Conservation (phyloP, 2,329 filamentous ascomycete species). For the Ascochyta viciae-villosae region DNA sequence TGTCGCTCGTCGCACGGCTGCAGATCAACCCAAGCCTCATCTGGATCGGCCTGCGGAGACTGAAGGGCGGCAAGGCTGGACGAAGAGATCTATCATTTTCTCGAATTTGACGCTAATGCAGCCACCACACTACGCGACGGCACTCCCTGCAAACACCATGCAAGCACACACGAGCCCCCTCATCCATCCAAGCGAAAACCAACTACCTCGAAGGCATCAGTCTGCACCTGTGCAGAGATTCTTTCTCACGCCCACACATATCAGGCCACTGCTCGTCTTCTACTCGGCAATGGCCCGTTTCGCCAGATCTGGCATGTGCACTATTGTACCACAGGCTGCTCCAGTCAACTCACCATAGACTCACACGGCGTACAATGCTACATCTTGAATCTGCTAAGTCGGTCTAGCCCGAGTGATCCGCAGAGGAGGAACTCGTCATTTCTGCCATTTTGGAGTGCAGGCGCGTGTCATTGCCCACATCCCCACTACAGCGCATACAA, state of each 20-base stretch:
- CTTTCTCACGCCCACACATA: not conserved
- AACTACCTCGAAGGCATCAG: not conserved
- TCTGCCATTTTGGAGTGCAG: not conserved
- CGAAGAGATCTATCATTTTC: slow-evolving; percentile 12
- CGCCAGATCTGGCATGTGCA: not conserved
- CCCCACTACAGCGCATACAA: slow-evolving; percentile 1
- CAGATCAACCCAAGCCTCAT: slow-evolving; percentile 10
- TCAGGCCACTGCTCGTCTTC: not conserved
- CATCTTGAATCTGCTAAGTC: not conserved
- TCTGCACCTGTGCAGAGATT: not conserved
- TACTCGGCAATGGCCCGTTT: not conserved
- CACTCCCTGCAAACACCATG: slow-evolving; percentile 8
- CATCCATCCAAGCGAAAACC: not conserved
- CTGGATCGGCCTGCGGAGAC: slow-evolving; percentile 3
- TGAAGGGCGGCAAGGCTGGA: slow-evolving; percentile 7
- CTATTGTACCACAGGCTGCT: slow-evolving; percentile 1
- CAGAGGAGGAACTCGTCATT: not conserved
- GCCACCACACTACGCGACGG: slow-evolving; percentile 12
- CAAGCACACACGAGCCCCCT: slow-evolving; percentile 13
- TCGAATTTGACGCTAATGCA: slow-evolving; percentile 12
- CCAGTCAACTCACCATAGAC: not conserved
- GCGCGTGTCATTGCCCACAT: slow-evolving; percentile 1
- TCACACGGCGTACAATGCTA: slow-evolving; percentile 2
- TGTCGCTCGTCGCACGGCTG: slow-evolving; percentile 3
- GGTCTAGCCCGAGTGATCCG: not conserved